Evolutionary conservation across 345 rosid species (phyloP).

Genomic region (Arabis alpina): DNA sequence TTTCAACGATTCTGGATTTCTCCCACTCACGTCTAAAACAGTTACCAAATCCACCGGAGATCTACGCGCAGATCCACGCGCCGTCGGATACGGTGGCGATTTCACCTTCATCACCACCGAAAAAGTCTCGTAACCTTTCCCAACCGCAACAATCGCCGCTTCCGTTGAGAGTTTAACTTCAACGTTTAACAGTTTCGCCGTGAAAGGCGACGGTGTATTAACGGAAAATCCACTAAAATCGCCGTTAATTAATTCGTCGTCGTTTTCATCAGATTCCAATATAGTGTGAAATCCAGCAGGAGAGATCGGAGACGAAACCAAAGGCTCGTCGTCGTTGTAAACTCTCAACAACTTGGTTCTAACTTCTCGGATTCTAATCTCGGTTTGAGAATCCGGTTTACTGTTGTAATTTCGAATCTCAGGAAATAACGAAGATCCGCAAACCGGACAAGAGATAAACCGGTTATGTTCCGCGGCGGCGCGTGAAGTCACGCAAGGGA

Average conservation of each 20-base stretch:
- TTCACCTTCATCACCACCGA: conserved; percentile 64
- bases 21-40: conserved; percentile 68
- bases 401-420: conserved; percentile 17
- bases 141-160: conserved; percentile 63
- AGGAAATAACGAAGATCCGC: conserved; percentile 54
- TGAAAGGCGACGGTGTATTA: conserved; percentile 36
- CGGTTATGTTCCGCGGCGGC: conserved; percentile 42
- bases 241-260: conserved; percentile 47
- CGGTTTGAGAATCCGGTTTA: conserved; percentile 34
- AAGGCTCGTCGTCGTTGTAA: conserved; percentile 83
- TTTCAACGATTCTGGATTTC: conserved; percentile 58
- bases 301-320: conserved; percentile 60
- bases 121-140: conserved; percentile 59
- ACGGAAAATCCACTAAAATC: conserved; percentile 69
- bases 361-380: conserved; percentile 7
- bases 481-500: conserved; percentile 69
- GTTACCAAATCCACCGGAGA: conserved; percentile 75
- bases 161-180: conserved; percentile 65
- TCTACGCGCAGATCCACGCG: conserved; percentile 44
- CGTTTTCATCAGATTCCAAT: conserved; percentile 78
- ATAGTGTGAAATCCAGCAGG: conserved; percentile 66
- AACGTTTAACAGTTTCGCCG: conserved; percentile 40
- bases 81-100: conserved; percentile 52
- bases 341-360: conserved; percentile 52
- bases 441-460: conserved; percentile 62